These are phyloP conservation scores for Penicillium expansum DNA, from an alignment of 2,329 filamentous ascomycete genomes.

Conservation along the genomic window DNA sequence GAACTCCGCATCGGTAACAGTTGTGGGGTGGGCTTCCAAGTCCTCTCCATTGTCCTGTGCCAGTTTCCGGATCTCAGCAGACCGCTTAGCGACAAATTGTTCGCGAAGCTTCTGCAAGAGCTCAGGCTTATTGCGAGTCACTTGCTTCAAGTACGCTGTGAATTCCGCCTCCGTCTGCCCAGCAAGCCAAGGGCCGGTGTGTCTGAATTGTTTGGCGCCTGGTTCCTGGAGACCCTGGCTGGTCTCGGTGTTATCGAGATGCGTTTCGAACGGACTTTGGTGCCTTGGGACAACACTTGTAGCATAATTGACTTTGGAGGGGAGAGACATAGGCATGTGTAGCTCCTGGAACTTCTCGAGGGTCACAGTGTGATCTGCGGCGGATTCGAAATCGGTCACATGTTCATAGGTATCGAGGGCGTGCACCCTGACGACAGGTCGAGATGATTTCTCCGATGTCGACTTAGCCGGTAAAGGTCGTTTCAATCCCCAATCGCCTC, in stretches of 20 bases:
- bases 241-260: conserved; percentile 46
- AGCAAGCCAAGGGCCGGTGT: conserved; percentile 58
- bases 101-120: conserved; percentile 39
- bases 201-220: conserved; percentile 53
- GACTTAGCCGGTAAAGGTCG: conserved; percentile 73
- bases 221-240: conserved; percentile 33
- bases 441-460: conserved; percentile 64
- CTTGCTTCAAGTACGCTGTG: conserved; percentile 48
- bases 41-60: conserved; percentile 43
- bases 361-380: conserved; percentile 76
- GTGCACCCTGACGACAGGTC: conserved; percentile 73
- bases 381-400: conserved; percentile 82
- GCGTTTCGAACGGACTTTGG: conserved; percentile 43
- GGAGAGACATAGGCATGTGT: conserved; percentile 65
- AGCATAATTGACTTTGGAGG: conserved; percentile 34
- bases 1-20: conserved; percentile 47
- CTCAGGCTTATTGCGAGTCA: conserved; percentile 42
- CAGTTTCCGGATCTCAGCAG: conserved; percentile 36
- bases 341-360: conserved; percentile 85
- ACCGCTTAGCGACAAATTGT: conserved; percentile 33
- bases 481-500: conserved; percentile 93
- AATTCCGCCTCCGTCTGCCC: conserved; percentile 58
- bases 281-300: conserved; percentile 30
- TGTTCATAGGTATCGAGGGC: conserved; percentile 82
- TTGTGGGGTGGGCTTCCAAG: conserved; percentile 27